Conservation (phyloP, 306 rosid species). For the Benincasa hispida region DNA sequence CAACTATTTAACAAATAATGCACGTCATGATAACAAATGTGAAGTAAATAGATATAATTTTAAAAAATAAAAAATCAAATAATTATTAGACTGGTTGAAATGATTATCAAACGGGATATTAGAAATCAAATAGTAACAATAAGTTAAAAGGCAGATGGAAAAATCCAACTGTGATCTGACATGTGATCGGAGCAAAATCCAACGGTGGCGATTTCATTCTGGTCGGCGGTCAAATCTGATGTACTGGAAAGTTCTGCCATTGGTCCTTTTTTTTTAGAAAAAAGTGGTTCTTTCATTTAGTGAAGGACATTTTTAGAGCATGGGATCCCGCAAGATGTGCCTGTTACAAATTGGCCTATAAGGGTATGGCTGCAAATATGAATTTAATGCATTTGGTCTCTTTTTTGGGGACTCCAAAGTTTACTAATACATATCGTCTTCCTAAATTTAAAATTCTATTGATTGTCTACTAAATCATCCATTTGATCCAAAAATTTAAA, state of each 20-base stretch:
- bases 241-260: neutral
- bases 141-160: neutral
- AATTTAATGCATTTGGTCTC: neutral
- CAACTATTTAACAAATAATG: too few relatives aligned
- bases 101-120: too few relatives aligned
- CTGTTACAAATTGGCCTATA: neutral
- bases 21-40: too few relatives aligned
- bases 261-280: neutral
- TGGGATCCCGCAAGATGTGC: neutral
- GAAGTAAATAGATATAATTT: too few relatives aligned
- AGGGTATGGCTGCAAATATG: neutral
- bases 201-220: neutral
- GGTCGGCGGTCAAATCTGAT: neutral
- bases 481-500: too few relatives aligned
- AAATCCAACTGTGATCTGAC: neutral
- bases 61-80: too few relatives aligned
- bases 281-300: neutral
- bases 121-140: too few relatives aligned
- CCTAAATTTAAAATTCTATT: too few relatives aligned
- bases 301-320: neutral
- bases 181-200: neutral
- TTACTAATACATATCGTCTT: too few relatives aligned
- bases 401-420: neutral
- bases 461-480: too few relatives aligned
- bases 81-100: too few relatives aligned